phyloP scores from a whole-genome alignment of 805 yeast genomes.

The Candida ficus region DNA sequence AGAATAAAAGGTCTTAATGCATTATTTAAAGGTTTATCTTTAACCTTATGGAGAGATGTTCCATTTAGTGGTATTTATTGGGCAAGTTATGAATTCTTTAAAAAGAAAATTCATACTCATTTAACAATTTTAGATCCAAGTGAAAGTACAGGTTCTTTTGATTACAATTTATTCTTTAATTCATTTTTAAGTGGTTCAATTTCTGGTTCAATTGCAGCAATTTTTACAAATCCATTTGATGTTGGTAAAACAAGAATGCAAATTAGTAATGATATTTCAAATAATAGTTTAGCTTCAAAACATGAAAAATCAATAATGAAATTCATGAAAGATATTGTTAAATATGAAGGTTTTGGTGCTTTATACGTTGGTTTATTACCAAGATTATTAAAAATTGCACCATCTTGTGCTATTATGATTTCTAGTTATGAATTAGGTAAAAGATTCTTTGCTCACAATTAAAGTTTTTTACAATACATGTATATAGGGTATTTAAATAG shows the following conservation, averaged over 20 bases:
- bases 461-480: neutral
- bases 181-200: conserved; percentile 79
- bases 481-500: no score
- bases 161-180: conserved; percentile 45
- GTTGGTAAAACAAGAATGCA: conserved; percentile 95
- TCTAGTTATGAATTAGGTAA: conserved; percentile 91
- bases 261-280: conserved; percentile 33
- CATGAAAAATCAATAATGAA: conserved; percentile 54
- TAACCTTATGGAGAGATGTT: conserved; percentile 95
- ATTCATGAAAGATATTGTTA: conserved; percentile 57
- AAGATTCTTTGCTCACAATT: conserved; percentile 35
- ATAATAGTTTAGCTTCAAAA: conserved; percentile 5
- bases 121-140: conserved; percentile 1
- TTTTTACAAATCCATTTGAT: conserved; percentile 90
- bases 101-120: conserved; percentile 7
- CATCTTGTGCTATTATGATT: conserved; percentile 98
- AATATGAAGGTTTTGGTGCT: conserved; percentile 73
- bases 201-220: conserved; percentile 81
- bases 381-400: conserved; percentile 86
- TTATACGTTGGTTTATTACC: conserved; percentile 87
- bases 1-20: conserved; percentile 52
- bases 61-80: conserved; percentile 96
- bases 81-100: conserved; percentile 65
- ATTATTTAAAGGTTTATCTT: conserved; percentile 76
- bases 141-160: neutral